Percentiles rank a stretch among this genome's conserved stretches.
Evolutionary conservation across 495 filamentous ascomycete genomes (phyloP).

Genomic region (Penicillium pancosmium): DNA sequence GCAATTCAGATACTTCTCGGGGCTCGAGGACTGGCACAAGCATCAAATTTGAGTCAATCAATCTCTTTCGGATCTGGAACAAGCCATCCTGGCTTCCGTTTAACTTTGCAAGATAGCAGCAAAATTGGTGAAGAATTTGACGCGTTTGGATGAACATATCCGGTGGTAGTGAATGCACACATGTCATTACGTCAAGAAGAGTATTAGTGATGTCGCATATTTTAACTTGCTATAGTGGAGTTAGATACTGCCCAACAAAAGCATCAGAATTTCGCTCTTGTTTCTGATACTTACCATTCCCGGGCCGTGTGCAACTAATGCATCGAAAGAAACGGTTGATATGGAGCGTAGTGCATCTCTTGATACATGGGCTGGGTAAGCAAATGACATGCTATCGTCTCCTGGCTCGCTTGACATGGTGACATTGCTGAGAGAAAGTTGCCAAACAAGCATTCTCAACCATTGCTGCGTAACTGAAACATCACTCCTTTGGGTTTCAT

Average conservation of each 20-base stretch:
- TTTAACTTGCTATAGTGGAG: not conserved
- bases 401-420: slow-evolving; percentile 4
- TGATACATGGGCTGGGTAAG: slow-evolving; percentile 5
- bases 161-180: not conserved
- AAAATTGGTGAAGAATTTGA: not conserved
- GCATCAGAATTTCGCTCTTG: not conserved
- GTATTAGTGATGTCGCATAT: not conserved
- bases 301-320: slow-evolving; percentile 6
- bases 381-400: slow-evolving; percentile 8
- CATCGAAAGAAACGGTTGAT: slow-evolving; percentile 1
- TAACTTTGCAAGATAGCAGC: not conserved
- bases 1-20: not conserved
- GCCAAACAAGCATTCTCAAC: slow-evolving; percentile 4
- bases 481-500: slow-evolving; percentile 3
- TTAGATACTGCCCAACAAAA: not conserved
- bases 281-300: slow-evolving; percentile 7
- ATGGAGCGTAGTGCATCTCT: slow-evolving; percentile 2
- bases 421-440: slow-evolving; percentile 7
- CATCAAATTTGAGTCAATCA: not conserved
- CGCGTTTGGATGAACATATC: not conserved
- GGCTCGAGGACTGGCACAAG: not conserved
- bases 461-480: slow-evolving; percentile 5
- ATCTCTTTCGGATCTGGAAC: not conserved
- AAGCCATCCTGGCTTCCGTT: not conserved
- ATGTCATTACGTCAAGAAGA: not conserved